Conservation (phyloP, 441 rosid species). For the Brassica balearica region DNA sequence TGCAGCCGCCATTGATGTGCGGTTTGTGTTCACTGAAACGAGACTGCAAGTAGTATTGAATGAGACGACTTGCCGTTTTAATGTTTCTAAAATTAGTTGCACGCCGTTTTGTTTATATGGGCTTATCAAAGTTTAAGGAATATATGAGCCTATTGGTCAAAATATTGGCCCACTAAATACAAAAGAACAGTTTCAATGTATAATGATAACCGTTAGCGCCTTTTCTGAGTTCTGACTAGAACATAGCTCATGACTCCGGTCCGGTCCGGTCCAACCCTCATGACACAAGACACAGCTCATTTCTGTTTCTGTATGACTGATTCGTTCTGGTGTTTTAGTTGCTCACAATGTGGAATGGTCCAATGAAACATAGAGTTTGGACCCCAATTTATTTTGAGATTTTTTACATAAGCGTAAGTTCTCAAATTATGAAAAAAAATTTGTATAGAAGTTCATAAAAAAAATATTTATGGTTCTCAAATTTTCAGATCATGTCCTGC, state of each 20-base stretch:
- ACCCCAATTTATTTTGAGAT: no score
- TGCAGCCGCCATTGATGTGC: conserved; percentile 46
- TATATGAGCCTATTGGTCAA: conserved; percentile 19
- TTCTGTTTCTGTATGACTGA: neutral
- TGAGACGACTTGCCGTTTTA: conserved; percentile 37
- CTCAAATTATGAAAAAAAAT: neutral
- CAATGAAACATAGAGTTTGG: neutral
- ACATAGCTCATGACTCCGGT: conserved; percentile 34
- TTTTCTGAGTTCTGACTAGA: conserved; percentile 28
- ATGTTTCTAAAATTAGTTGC: neutral
- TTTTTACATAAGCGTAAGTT: no score
- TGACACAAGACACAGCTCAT: conserved; percentile 15
- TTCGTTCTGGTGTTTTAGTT: neutral
- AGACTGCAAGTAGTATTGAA: conserved; percentile 18
- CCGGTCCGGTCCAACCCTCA: conserved; percentile 39
- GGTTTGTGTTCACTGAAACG: conserved; percentile 17
- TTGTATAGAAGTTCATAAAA: neutral
- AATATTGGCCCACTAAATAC: neutral
- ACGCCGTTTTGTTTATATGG: conserved; percentile 27
- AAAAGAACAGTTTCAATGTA: neutral
- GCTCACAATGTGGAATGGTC: neutral
- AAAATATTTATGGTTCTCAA: neutral
- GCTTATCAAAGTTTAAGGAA: neutral
- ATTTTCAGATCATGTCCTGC: neutral
- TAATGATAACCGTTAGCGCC: conserved; percentile 38